Base-by-base conservation (phyloP, 768 basidiomycete species). In the Suillus weaverae region DNA sequence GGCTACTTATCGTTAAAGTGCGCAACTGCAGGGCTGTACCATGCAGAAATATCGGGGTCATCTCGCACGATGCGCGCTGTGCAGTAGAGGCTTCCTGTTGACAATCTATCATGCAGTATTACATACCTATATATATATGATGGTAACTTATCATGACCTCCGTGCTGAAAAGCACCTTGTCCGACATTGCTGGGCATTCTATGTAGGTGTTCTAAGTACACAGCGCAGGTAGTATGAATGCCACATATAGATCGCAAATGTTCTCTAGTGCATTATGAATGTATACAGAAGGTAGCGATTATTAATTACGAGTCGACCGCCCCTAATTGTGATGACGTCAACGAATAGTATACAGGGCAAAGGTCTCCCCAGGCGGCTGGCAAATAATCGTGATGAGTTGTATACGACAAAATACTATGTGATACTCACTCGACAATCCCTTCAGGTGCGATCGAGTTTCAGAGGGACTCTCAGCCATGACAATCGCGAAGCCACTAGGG, bases 401-500 rank as follows among this genome's bases (percentile, higher is more conserved):
- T 9, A 18, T 13, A 32, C 13, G 59, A 30, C 6, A 7, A 26
- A 39, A 36, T 20, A 33, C 5, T 7, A 44, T 3, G 14, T n/a
- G 7, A 26, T n/a, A 16, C 68, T 57, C 46, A 75, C 73, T 7
- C 5, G 73, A 66, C 32, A 67, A 61, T 22, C 3, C 20, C 4
- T 67, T 67, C 4, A 75, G 54, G 56, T 72, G 65, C 2, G 18
- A 10, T 3, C 30, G 41, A 13, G 64, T 64, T 14, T 69, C 74
- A 4, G 55, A 18, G 5, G 72, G 74, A 56, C 72, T 35, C 60
- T 74, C 71, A 2, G 69, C 73, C 65, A 74, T 63, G 6, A 74
- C 71, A 3, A 76, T 36, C 51, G 70, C 72, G 5, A 74, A 74
- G 0, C 72, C 74, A 54, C 73, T 75, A 43, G 7, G 16, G 22